Conservation (phyloP, 345 rosid genomes). For the Isatis tinctoria region DNA sequence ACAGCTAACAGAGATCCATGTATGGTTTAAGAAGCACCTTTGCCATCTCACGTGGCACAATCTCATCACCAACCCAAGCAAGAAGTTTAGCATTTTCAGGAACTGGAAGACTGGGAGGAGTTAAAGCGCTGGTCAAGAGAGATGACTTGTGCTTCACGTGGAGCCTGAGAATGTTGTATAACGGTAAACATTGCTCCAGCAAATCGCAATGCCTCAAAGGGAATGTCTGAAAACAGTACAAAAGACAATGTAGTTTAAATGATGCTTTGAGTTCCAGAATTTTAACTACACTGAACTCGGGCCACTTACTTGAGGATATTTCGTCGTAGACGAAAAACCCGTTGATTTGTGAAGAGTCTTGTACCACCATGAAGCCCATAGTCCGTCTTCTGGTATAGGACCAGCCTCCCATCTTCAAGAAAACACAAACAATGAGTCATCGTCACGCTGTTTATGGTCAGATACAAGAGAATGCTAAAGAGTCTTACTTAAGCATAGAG, state of each 20-base stretch:
- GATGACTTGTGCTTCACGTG: slow-evolving; percentile 41
- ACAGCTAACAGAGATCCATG: not conserved
- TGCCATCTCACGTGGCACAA: slow-evolving; percentile 79
- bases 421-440: slow-evolving; percentile 1
- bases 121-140: slow-evolving; percentile 45
- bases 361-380: slow-evolving; percentile 95
- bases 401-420: slow-evolving; percentile 81
- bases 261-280: not conserved
- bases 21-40: slow-evolving; percentile 50
- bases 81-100: slow-evolving; percentile 75
- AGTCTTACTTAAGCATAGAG: slow-evolving; percentile 62
- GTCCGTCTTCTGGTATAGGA: slow-evolving; percentile 71
- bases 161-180: slow-evolving; percentile 70
- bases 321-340: slow-evolving; percentile 41
- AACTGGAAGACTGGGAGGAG: slow-evolving; percentile 71
- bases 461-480: not conserved
- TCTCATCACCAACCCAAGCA: slow-evolving; percentile 91
- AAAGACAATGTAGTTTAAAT: not conserved
- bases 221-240: slow-evolving; percentile 52
- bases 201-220: slow-evolving; percentile 57
- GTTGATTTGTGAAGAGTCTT: slow-evolving; percentile 59
- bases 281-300: not conserved
- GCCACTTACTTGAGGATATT: slow-evolving; percentile 57
- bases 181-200: slow-evolving; percentile 77
- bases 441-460: not conserved